Percentiles rank a stretch among this genome's conserved stretches.
phyloP scores from a whole-genome alignment of 805 yeast species.

The Kodamaea neixiangensis region DNA sequence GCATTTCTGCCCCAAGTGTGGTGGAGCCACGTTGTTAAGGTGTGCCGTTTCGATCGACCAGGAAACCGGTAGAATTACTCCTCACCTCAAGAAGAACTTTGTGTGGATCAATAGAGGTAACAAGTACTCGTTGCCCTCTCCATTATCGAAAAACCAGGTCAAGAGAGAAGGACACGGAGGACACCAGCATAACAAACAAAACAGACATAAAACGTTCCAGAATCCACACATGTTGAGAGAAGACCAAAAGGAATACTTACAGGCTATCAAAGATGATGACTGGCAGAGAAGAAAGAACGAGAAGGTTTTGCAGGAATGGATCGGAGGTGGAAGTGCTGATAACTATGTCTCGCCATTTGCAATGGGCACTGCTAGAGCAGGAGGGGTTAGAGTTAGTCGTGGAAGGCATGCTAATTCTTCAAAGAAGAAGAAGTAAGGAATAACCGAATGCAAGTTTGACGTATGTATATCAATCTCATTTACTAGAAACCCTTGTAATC shows the following conservation, averaged over 20 bases:
- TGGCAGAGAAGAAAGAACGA: conserved; percentile 88
- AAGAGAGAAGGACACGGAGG: conserved; percentile 79
- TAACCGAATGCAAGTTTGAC: too few relatives aligned
- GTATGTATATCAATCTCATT: not conserved
- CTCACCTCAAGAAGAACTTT: conserved; percentile 87
- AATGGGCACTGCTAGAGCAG: conserved; percentile 43
- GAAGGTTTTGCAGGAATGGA: conserved; percentile 81
- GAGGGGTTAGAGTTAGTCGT: conserved; percentile 79
- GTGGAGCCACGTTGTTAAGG: conserved; percentile 86
- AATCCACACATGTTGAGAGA: conserved; percentile 69
- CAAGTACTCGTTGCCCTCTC: conserved; percentile 79
- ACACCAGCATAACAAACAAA: conserved; percentile 68
- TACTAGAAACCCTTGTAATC: too few relatives aligned
- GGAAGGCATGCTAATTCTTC: conserved; percentile 79
- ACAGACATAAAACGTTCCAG: conserved; percentile 49
- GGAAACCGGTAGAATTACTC: conserved; percentile 76
- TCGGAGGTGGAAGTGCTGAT: conserved; percentile 93
- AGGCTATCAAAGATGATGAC: conserved; percentile 82
- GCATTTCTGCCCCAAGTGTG: conserved; percentile 95
- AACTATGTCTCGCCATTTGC: conserved; percentile 84
- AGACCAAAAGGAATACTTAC: conserved; percentile 91
- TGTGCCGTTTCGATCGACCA: conserved; percentile 87
- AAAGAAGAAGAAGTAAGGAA: conserved; percentile 21
- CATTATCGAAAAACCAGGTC: conserved; percentile 73
- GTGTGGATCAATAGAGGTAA: conserved; percentile 94